A percentile compares a stretch with the other conserved stretches of the same genome.
Evolutionary conservation across 2,329 filamentous ascomycete genomes (phyloP).

Genomic region (Pseudogymnoascus sp.): DNA sequence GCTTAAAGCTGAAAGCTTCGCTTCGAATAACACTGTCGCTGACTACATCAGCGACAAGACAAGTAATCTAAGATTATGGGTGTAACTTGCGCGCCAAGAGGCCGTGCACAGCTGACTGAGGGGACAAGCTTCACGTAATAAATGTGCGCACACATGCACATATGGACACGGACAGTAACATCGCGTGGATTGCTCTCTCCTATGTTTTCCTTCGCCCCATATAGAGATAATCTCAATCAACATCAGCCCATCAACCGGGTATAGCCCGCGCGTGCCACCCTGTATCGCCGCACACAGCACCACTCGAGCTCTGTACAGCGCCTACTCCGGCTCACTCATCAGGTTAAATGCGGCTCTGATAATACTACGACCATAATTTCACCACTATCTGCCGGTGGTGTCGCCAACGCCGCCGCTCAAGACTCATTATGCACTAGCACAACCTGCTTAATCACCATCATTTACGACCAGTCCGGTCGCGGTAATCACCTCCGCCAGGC

Average conservation of each 20-base stretch:
- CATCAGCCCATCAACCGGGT: background rate
- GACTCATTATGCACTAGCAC: constrained; percentile 52
- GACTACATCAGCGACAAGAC: no score
- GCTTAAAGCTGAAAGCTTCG: no score
- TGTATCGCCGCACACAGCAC: constrained; percentile 57
- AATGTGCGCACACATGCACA: background rate
- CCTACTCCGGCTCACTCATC: constrained; percentile 45
- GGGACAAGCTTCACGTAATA: no score
- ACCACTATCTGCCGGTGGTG: constrained; percentile 47
- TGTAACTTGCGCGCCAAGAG: no score
- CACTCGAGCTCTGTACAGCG: constrained; percentile 51
- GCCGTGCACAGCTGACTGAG: no score
- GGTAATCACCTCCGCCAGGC: constrained; percentile 56
- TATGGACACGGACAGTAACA: background rate
- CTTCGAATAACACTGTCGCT: no score
- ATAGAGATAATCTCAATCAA: constrained; percentile 1
- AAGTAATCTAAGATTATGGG: no score
- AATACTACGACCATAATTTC: constrained; percentile 29
- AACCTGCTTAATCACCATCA: constrained; percentile 54
- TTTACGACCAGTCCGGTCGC: constrained; percentile 57
- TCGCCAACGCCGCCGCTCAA: constrained; percentile 52
- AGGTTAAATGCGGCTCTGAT: constrained; percentile 47
- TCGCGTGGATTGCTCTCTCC: background rate
- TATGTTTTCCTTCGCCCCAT: background rate
- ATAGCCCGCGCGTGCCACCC: constrained; percentile 26